Evolutionary conservation across 2,329 filamentous ascomycete species (phyloP).

Genomic region (Fusarium sp.): DNA sequence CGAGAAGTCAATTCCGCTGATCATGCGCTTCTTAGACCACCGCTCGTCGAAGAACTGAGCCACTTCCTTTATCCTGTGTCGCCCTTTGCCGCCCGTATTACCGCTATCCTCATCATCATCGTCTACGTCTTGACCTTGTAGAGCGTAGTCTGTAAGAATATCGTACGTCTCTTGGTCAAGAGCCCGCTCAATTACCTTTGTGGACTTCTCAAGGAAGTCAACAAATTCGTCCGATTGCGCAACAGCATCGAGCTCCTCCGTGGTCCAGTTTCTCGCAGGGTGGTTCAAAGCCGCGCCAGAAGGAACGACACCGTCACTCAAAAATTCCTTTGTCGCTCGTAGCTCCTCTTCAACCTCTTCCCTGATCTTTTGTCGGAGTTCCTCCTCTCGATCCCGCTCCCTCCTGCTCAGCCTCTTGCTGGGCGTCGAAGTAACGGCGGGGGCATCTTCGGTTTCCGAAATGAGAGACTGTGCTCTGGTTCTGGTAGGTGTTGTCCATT

Average conservation of each 20-base stretch:
- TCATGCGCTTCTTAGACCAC: slow-evolving; percentile 98
- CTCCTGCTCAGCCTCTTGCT: slow-evolving; percentile 82
- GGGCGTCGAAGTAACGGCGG: slow-evolving; percentile 67
- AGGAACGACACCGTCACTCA: slow-evolving; percentile 58
- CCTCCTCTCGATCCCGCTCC: slow-evolving; percentile 86
- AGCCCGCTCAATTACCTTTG: slow-evolving; percentile 95
- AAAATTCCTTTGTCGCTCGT: slow-evolving; percentile 74
- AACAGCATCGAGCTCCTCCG: slow-evolving; percentile 89
- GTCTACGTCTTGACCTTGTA: slow-evolving; percentile 79
- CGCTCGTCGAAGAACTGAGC: slow-evolving; percentile 94
- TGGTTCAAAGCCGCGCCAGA: slow-evolving; percentile 65
- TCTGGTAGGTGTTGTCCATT: slow-evolving; percentile 70
- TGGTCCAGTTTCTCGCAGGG: slow-evolving; percentile 81
- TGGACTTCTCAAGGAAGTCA: slow-evolving; percentile 94
- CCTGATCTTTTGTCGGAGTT: slow-evolving; percentile 84
- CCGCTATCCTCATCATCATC: slow-evolving; percentile 85
- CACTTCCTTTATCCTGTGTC: slow-evolving; percentile 84
- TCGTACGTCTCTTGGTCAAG: slow-evolving; percentile 93
- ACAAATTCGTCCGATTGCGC: slow-evolving; percentile 93
- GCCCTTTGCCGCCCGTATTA: slow-evolving; percentile 76
- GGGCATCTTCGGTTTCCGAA: slow-evolving; percentile 72
- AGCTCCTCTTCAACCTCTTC: slow-evolving; percentile 95
- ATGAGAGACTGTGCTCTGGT: slow-evolving; percentile 55
- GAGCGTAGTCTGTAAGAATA: slow-evolving; percentile 92
- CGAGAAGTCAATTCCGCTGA: slow-evolving; percentile 95